Evolutionary conservation across 2,329 filamentous ascomycete genomes (phyloP).

Genomic region (Penicillium oxalicum): DNA sequence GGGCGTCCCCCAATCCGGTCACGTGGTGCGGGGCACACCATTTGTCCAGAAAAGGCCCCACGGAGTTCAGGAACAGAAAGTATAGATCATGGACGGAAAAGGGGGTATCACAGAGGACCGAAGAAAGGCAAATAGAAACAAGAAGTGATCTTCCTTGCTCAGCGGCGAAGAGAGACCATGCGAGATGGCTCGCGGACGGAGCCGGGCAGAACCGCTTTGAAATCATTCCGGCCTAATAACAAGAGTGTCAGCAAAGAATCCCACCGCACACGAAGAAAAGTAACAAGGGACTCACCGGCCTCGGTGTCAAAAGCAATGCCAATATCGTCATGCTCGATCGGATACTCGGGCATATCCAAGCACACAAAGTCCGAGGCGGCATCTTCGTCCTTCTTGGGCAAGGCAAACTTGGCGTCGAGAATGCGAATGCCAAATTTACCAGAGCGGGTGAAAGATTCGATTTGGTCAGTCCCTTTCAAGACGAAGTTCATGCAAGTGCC

Average conservation of each 20-base stretch:
- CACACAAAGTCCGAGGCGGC: conserved; percentile 68
- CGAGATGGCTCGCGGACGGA: conserved; percentile 35
- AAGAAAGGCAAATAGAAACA: neutral
- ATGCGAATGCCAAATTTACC: conserved; percentile 69
- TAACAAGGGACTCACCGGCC: conserved; percentile 53
- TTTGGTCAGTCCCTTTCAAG: conserved; percentile 75
- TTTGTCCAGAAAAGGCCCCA: neutral
- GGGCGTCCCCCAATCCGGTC: conserved; percentile 10
- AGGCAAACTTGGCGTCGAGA: conserved; percentile 83
- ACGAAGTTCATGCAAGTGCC: conserved; percentile 85
- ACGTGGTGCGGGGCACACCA: conserved; percentile 14
- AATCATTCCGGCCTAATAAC: conserved; percentile 31
- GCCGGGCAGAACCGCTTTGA: conserved; percentile 35
- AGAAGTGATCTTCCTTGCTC: conserved; percentile 5
- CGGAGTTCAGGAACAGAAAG: neutral
- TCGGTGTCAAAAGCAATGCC: conserved; percentile 76
- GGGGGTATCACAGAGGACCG: neutral
- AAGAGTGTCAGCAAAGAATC: neutral
- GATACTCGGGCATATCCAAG: conserved; percentile 80
- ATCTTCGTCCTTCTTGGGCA: conserved; percentile 56
- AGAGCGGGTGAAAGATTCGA: conserved; percentile 61
- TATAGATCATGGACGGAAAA: neutral
- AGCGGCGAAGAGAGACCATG: conserved; percentile 39
- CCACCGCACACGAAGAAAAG: neutral
- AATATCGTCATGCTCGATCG: conserved; percentile 89